Conservation (phyloP, 106 monocot species). For the Dendrobium chrysotoxum region DNA sequence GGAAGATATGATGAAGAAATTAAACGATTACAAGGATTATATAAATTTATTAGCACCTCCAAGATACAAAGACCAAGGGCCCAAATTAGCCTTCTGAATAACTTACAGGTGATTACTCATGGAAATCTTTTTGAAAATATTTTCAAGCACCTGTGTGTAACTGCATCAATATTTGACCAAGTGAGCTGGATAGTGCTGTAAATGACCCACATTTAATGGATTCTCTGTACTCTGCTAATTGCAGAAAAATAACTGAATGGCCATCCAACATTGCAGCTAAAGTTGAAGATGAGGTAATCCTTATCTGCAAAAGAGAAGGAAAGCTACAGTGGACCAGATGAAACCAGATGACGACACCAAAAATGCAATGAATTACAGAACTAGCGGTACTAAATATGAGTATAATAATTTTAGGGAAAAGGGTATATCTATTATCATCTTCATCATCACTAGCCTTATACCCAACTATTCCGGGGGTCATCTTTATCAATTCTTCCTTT, state of each 20-base stretch:
- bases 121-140: background rate
- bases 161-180: constrained; percentile 85
- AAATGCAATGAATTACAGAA: background rate
- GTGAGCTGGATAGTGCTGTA: constrained; percentile 81
- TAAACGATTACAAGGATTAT: background rate
- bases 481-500: background rate
- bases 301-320: constrained; percentile 32
- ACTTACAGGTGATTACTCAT: background rate
- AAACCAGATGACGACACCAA: background rate
- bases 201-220: constrained; percentile 67
- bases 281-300: constrained; percentile 66
- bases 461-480: background rate
- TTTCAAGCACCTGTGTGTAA: constrained; percentile 68
- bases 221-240: constrained; percentile 88
- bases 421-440: background rate
- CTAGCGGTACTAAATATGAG: background rate
- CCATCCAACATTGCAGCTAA: constrained; percentile 67
- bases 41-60: background rate
- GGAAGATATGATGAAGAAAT: background rate
- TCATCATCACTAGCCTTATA: background rate
- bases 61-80: background rate
- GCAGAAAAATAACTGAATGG: constrained; percentile 53
- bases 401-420: background rate
- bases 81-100: background rate
- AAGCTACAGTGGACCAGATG: background rate